Percentiles rank a stretch among this genome's conserved stretches.
Evolutionary conservation across 2,329 filamentous ascomycete species (phyloP).

Genomic region (Aspergillus awamori): DNA sequence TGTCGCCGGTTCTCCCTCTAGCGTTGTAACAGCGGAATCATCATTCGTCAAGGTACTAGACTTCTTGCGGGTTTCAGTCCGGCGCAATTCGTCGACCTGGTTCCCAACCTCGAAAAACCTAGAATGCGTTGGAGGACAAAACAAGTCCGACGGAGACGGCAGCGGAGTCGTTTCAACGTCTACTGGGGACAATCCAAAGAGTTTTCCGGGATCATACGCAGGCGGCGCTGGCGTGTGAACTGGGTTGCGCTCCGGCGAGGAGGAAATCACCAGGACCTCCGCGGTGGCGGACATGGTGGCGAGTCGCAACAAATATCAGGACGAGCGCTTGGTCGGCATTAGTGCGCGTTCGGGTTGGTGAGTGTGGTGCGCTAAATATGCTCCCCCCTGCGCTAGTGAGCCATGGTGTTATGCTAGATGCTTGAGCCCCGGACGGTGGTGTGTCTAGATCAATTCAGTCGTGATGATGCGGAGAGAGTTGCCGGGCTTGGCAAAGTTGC

Average conservation of each 20-base stretch:
- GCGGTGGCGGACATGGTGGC: constrained; percentile 42
- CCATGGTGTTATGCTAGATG: background rate
- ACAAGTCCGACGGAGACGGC: constrained; percentile 31
- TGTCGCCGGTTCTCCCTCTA: constrained; percentile 11
- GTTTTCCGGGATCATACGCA: constrained; percentile 17
- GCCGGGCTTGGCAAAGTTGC: constrained; percentile 40
- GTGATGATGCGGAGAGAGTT: constrained; percentile 5
- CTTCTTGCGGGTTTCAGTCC: constrained; percentile 16
- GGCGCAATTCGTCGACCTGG: constrained; percentile 2
- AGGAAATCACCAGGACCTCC: constrained; percentile 46
- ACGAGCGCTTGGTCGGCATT: background rate
- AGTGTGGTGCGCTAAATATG: background rate
- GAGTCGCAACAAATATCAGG: background rate
- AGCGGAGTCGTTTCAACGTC: constrained; percentile 30
- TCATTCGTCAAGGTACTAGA: constrained; percentile 12
- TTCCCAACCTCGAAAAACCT: constrained; percentile 28
- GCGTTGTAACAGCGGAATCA: constrained; percentile 13
- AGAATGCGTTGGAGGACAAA: constrained; percentile 28
- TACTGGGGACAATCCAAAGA: constrained; percentile 24
- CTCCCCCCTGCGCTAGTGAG: background rate
- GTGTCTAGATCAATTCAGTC: background rate
- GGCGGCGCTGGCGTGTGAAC: constrained; percentile 35
- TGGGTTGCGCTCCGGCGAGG: constrained; percentile 42
- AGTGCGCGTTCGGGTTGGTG: background rate
- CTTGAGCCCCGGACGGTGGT: background rate